A percentile compares a stretch with the other conserved stretches of the same genome.
Evolutionary conservation across 225 moss, liverwort and hornwort genomes (phyloP).

Genomic region (Marchantia paleacea): DNA sequence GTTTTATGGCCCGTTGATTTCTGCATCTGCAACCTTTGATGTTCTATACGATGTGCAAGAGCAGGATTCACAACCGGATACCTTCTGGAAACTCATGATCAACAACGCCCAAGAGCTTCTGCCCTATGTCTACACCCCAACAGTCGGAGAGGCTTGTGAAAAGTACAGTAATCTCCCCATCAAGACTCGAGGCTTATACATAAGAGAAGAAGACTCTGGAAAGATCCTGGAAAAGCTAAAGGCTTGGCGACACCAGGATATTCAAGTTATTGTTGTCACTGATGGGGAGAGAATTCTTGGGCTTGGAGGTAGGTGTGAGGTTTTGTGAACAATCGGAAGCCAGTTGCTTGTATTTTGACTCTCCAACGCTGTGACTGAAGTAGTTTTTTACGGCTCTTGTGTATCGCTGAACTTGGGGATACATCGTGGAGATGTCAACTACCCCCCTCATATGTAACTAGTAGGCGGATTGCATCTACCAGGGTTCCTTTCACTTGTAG

Average conservation of each 20-base stretch:
- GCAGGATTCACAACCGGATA: conserved; percentile 32
- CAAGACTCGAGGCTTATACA: conserved; percentile 60
- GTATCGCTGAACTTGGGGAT: background rate
- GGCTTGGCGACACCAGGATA: conserved; percentile 43
- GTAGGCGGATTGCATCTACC: background rate
- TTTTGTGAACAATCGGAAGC: background rate
- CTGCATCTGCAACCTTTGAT: conserved; percentile 15
- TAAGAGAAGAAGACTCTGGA: conserved; percentile 55
- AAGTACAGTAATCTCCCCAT: conserved; percentile 70
- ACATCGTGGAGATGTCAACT: background rate
- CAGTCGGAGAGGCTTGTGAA: conserved; percentile 75
- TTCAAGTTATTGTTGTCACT: conserved; percentile 80
- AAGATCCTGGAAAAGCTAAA: conserved; percentile 52
- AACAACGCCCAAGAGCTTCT: conserved; percentile 77
- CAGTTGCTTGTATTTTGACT: background rate
- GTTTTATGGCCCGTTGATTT: conserved; percentile 8
- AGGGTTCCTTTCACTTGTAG: background rate
- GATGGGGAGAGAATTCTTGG: conserved; percentile 86
- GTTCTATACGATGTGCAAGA: conserved; percentile 17
- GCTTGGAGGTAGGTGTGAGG: conserved; percentile 45
- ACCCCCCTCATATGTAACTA: background rate
- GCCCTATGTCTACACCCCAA: conserved; percentile 76
- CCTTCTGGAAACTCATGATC: conserved; percentile 68
- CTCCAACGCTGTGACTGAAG: background rate
- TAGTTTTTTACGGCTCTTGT: conserved; percentile 1